These are phyloP conservation scores for Saposhnikovia divaricata DNA, from an alignment of 129 eudicot species.

Conservation along the genomic window DNA sequence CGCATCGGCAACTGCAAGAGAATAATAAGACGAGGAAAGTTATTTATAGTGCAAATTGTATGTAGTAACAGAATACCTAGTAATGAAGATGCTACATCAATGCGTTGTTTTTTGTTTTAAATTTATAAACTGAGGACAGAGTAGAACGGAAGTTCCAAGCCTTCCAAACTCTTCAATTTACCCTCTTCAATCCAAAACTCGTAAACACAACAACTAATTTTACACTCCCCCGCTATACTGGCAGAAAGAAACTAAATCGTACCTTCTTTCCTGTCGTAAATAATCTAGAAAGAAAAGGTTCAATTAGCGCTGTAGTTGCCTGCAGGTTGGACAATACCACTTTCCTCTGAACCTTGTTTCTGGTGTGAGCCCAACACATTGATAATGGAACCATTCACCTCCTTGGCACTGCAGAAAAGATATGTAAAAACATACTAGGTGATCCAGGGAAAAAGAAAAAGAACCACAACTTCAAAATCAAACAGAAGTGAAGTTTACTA, in stretches of 20 bases:
- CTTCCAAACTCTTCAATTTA: not conserved
- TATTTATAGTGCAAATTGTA: not conserved
- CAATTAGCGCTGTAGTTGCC: conserved; percentile 35
- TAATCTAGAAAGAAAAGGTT: not conserved
- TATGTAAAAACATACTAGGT: not conserved
- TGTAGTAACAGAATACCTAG: not conserved
- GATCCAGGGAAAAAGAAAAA: not conserved
- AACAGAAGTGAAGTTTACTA: not conserved
- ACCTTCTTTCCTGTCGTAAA: not conserved
- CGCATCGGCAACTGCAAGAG: not conserved
- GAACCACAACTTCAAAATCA: not conserved
- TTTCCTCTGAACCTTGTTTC: conserved; percentile 98
- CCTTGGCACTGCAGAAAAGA: conserved; percentile 73
- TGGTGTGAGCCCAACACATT: conserved; percentile 96
- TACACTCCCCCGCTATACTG: not conserved
- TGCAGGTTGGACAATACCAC: conserved; percentile 98
- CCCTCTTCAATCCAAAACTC: not conserved
- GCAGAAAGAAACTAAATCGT: not conserved
- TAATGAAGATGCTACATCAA: not conserved
- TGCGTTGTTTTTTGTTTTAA: not conserved
- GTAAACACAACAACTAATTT: not conserved
- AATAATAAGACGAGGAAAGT: not conserved
- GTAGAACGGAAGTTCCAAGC: not conserved
- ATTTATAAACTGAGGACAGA: not conserved
- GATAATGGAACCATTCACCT: conserved; percentile 97